Percentiles rank a stretch among this genome's conserved stretches.
phyloP scores from a whole-genome alignment of 1,139 yeast species.

The Ogataea hybrid region DNA sequence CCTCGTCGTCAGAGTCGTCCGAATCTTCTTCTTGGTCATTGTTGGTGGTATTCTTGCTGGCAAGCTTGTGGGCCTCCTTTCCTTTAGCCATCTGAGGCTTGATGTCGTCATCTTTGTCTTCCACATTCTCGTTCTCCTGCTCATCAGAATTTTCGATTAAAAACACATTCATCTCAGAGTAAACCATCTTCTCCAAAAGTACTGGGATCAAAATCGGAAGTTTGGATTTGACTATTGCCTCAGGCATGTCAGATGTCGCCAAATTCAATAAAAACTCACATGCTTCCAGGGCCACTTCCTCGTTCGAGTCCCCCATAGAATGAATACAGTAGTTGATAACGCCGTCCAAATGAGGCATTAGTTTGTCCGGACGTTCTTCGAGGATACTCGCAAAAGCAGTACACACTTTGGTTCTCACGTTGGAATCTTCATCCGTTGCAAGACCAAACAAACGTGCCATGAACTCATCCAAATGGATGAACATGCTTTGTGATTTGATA shows the following conservation, averaged over 20 bases:
- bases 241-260: constrained; percentile 59
- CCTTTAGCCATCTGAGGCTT: constrained; percentile 72
- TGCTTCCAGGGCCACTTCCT: constrained; percentile 83
- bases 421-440: constrained; percentile 56
- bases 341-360: constrained; percentile 79
- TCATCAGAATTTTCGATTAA: constrained; percentile 69
- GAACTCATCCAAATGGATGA: constrained; percentile 64
- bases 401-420: constrained; percentile 74
- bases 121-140: constrained; percentile 62
- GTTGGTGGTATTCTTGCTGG: constrained; percentile 28
- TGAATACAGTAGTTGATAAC: constrained; percentile 83
- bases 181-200: constrained; percentile 79
- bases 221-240: constrained; percentile 51
- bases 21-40: constrained; percentile 49
- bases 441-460: constrained; percentile 62
- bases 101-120: constrained; percentile 85
- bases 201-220: constrained; percentile 69
- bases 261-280: constrained; percentile 85
- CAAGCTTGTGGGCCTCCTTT: constrained; percentile 58
- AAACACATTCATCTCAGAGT: constrained; percentile 77
- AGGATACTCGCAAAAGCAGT: constrained; percentile 71
- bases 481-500: constrained; percentile 61
- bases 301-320: constrained; percentile 65
- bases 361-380: constrained; percentile 77
- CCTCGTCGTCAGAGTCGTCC: constrained; percentile 64